These are phyloP conservation scores for Paraconiothyrium sp. DNA, from an alignment of 2,329 filamentous ascomycete genomes.

Conservation along the genomic window DNA sequence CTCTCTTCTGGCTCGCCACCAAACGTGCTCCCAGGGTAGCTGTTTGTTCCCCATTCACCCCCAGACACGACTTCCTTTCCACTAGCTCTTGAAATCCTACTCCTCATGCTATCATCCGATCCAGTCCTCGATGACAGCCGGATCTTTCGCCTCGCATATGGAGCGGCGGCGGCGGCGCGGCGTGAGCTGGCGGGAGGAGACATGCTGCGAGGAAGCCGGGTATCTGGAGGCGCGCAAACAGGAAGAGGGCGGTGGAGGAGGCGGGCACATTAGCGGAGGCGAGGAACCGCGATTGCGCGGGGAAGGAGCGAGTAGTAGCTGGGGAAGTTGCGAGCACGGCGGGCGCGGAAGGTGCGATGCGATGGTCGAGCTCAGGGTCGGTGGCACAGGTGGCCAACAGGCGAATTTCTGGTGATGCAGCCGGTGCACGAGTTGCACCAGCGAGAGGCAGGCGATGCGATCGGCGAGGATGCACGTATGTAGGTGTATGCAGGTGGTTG, in stretches of 20 bases:
- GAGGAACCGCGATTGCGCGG: conserved; percentile 36
- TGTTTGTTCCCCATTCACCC: conserved; percentile 25
- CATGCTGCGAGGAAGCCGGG: conserved; percentile 43
- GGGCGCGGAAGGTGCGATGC: conserved; percentile 10
- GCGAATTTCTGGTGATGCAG: conserved; percentile 3
- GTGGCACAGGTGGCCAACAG: conserved; percentile 1
- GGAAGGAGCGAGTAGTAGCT: conserved; percentile 7
- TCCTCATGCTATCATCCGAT: conserved; percentile 38
- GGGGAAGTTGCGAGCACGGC: not conserved
- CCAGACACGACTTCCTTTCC: conserved; percentile 18
- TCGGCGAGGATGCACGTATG: conserved; percentile 11
- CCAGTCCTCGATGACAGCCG: conserved; percentile 46
- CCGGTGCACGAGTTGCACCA: conserved; percentile 10
- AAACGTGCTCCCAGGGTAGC: conserved; percentile 28
- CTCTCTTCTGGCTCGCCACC: conserved; percentile 37
- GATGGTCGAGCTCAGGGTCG: conserved; percentile 2
- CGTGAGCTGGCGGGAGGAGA: conserved; percentile 42
- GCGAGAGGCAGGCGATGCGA: conserved; percentile 4
- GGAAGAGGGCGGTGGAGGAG: conserved; percentile 43
- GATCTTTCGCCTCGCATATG: conserved; percentile 47
- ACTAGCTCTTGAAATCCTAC: conserved; percentile 20
- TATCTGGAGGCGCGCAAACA: conserved; percentile 47
- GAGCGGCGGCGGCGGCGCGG: conserved; percentile 42
- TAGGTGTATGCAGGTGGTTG: conserved; percentile 9
- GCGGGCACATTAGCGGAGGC: conserved; percentile 50